Base-by-base conservation (phyloP, 169 alveolate species). In the Plasmodium malariae region DNA sequence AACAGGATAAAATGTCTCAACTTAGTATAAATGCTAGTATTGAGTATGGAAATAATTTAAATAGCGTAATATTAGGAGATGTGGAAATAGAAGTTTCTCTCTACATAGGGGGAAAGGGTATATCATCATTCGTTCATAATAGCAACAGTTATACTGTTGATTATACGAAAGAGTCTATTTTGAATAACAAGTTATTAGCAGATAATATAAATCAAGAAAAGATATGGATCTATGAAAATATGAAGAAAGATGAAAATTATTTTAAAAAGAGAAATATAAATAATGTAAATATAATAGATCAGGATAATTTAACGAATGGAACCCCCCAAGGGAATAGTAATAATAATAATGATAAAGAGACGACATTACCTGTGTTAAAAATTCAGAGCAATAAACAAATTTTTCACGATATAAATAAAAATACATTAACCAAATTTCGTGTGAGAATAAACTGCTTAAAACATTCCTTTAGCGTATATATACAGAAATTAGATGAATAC, bases 21-120 rank as follows among this genome's bases (percentile, higher is more conserved):
- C 69, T 30, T 19, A 48, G 45, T 9, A 17, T 43, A 55, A 43
- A 57, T 48, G 21, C 24, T n/a, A 30, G 19, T 34, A 26, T 69
- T 40, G 57, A 78, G 28, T 5, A 62, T 45, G 54, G 28, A 24
- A 40, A 14, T 19, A 43, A 21, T 17, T 48, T 69, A 62, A 69
- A 40, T 62, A 40, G 57, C 7, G 71, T 60, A n/a, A 19, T 86
- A 36, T 72, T 86, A 48, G 92, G 92, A 43, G 86, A 86, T 57
- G 87, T 86, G 21, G 92, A 86, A 57, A 32, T 86, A 32, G 92
- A 86, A 40, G 92, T 86, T 5, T 86, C 92, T 19, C 55, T 86
- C 32, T 86, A 48, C 28, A 86, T 86, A 43, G 92, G 92, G 49
- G 92, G 92, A 48, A 70, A 86, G 30, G 92, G 92, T 7, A 86